Base-by-base conservation (phyloP, 2,329 filamentous ascomycete species). In the Tolypocladium pustulatum region DNA sequence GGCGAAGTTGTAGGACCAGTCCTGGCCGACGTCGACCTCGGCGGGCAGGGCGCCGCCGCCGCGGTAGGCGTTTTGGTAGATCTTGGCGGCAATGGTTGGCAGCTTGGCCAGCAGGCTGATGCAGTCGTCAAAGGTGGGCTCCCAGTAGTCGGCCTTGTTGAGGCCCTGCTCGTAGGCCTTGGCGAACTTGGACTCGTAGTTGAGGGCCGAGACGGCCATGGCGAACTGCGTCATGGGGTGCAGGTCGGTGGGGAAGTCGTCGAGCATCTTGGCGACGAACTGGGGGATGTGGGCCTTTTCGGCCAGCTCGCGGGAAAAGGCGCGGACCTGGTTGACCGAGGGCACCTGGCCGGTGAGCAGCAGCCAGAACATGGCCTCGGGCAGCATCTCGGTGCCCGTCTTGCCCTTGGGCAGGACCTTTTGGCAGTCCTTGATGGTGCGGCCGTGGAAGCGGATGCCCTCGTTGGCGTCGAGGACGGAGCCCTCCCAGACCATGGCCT, bases 341-440 rank as follows among this genome's bases (percentile, higher is more conserved):
- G 94, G 94, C 27, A 97, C 89, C 75, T 95, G 83, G 60, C 94
- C 94, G 12, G 94, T 99, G 66, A 99, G 81, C 56, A 99, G 85
- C 49, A 97, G 85, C 94, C 94, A 99, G 82, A 99, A 99, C 94
- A 99, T 99, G 74, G 93, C 87, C 76, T 99, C 94, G 54, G 94
- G 94, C 15, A 97, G 84, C 94, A 97, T 99, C 78, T 97, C 93
- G 7, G 91, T 95, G 68, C 93, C 91, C 3, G 89, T 85, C 60
- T 83, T 91, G 65, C 93, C 94, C 81, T 97, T 97, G 72, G 94
- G 92, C 20, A 97, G 85, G 73, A 91, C 88, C 65, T 87, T 84
- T 72, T 97, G 94, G 79, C 94, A 99, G 72, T 99, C 93, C 78
- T 96, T 96, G 81, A 99, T 99, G 63, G 92, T 97, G 69, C 88